Conservation (phyloP, 2,329 filamentous ascomycete genomes). For the Lomentospora prolificans region DNA sequence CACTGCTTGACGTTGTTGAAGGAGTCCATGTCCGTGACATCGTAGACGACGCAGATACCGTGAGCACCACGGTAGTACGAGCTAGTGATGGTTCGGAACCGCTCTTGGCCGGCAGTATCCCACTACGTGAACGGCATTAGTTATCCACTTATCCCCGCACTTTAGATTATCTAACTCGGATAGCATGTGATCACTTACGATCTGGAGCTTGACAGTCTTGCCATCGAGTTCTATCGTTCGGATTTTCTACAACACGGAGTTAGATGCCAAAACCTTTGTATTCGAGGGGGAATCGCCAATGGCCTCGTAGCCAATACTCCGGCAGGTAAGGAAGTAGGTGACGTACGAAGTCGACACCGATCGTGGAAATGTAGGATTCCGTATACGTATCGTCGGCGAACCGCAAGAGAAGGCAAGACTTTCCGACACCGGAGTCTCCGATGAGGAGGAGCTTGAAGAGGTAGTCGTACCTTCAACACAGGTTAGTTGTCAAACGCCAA, state of each 20-base stretch:
- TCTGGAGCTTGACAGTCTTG: conserved; percentile 99
- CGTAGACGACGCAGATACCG: conserved; percentile 99
- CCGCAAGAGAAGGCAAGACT: conserved; percentile 95
- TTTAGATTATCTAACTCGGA: background rate
- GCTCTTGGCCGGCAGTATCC: conserved; percentile 98
- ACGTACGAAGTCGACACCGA: conserved; percentile 97
- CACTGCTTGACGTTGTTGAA: conserved; percentile 99
- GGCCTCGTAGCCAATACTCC: background rate
- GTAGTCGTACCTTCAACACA: conserved; percentile 82
- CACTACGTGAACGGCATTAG: conserved; percentile 49
- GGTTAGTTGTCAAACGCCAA: background rate
- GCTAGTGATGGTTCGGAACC: conserved; percentile 98
- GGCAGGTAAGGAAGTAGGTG: background rate
- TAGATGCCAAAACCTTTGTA: background rate
- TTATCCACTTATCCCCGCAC: background rate
- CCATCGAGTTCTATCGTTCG: conserved; percentile 98
- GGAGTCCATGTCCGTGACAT: conserved; percentile 99
- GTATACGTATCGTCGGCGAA: conserved; percentile 99
- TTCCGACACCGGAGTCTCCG: conserved; percentile 99
- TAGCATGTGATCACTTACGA: conserved; percentile 51
- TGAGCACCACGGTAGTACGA: conserved; percentile 99
- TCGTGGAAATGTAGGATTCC: conserved; percentile 99
- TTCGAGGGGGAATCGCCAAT: background rate
- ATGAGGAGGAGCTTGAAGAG: conserved; percentile 99
- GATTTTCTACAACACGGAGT: conserved; percentile 66